These are phyloP conservation scores for Pestalotiopsis sp. DNA, from an alignment of 2,329 filamentous ascomycete genomes.

Conservation along the genomic window DNA sequence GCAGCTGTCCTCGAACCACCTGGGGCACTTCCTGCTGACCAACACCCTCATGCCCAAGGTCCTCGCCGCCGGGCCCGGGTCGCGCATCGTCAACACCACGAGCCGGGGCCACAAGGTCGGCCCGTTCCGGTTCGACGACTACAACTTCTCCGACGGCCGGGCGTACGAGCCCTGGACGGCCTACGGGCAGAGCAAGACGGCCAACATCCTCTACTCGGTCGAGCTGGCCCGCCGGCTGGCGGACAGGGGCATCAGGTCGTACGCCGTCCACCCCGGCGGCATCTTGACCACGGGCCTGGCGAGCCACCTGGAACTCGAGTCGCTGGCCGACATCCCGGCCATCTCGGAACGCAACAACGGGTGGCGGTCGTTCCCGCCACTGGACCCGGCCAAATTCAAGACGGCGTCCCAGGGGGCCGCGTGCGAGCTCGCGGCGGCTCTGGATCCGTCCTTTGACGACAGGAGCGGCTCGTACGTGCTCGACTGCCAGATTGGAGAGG, in stretches of 20 bases:
- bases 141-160: slow-evolving; percentile 32
- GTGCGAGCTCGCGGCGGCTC: slow-evolving; percentile 14
- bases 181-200: slow-evolving; percentile 46
- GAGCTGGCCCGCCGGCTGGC: slow-evolving; percentile 22
- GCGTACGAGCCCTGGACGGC: slow-evolving; percentile 37
- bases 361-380: background rate
- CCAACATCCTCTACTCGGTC: slow-evolving; percentile 40
- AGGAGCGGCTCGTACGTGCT: background rate
- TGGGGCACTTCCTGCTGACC: slow-evolving; percentile 23
- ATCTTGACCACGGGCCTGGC: slow-evolving; percentile 14
- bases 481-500: slow-evolving; percentile 34
- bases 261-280: slow-evolving; percentile 10
- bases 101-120: slow-evolving; percentile 36
- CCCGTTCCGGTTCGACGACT: slow-evolving; percentile 39
- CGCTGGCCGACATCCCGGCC: background rate
- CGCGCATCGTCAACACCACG: slow-evolving; percentile 38
- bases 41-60: slow-evolving; percentile 18
- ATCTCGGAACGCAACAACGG: slow-evolving; percentile 9
- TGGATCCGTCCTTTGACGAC: slow-evolving; percentile 17
- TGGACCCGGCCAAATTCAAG: slow-evolving; percentile 6
- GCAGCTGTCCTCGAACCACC: slow-evolving; percentile 17
- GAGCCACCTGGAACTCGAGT: background rate
- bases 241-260: background rate
- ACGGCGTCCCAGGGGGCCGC: slow-evolving; percentile 9
- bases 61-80: slow-evolving; percentile 16